Base-by-base conservation (phyloP, 2,329 filamentous ascomycete genomes). In the Monosporascus sp. region DNA sequence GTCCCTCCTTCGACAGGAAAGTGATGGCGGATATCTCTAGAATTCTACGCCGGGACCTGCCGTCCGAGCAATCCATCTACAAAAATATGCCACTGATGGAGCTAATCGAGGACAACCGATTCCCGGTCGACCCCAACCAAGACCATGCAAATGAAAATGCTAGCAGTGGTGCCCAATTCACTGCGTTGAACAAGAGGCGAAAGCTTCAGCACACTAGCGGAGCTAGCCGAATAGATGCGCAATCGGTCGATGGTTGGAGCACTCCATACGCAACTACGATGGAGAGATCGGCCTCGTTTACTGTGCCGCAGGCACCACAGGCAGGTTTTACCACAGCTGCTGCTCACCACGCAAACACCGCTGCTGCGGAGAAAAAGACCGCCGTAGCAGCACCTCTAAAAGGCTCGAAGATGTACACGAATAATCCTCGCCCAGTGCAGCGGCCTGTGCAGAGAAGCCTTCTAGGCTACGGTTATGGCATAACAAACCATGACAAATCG, bases 11-110 rank as follows among this genome's bases (percentile, higher is more conserved):
- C 48, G 77, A 85, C 37, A 76, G 81, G 37, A 72, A 75, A 1
- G 75, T 84, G 1, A 76, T 94, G 11, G 76, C 79, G 39, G 81
- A 83, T 31, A 80, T 94, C 7, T 87, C 88, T 5, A 83, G 78
- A 48, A 93, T 96, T 18, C 73, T 97, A 5, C 71, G 80, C 6
- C 80, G 89, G 53, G 68, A 75, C 1, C 77, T 82, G 37, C 87
- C 89, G 9, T 69, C 76, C 1, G 72, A 81, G 48, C 70, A 77
- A 47, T 68, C 72, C 31, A 77, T 90, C 46, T 78, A 79, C 49
- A 75, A 78, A 49, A 68, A 69, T 6, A 71, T 84, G 41, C 76
- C 79, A 0, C 65, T 70, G 22, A 77, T 85, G 69, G 79, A 79
- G 52, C 77, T 72, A 44, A 72, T 76, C 0, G 83, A 89, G 61